phyloP scores from a whole-genome alignment of 208 protist species.

The Acanthamoeba royreba region DNA sequence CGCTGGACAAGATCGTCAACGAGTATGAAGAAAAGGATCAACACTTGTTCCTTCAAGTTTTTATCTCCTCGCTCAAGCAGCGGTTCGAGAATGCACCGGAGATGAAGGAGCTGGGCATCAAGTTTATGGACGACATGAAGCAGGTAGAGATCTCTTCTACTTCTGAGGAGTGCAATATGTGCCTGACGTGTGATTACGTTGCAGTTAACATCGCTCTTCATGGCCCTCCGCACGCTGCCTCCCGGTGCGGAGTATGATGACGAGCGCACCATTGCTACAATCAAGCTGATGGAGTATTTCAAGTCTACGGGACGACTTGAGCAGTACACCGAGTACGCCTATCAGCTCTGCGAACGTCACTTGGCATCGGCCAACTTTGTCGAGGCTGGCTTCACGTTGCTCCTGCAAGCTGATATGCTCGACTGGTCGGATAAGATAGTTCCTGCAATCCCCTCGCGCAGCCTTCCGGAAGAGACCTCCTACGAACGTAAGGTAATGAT shows the following conservation, averaged over 20 bases:
- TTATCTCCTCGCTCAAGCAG: constrained; percentile 7
- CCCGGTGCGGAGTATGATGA: constrained; percentile 55
- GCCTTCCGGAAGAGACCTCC: background rate
- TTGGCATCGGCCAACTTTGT: background rate
- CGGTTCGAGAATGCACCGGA: constrained; percentile 53
- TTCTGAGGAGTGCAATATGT: too few relatives aligned
- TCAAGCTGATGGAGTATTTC: constrained; percentile 69
- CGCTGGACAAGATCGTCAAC: background rate
- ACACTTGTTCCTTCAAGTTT: background rate
- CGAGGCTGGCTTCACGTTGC: constrained; percentile 66
- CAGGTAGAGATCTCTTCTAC: too few relatives aligned
- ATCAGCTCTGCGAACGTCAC: background rate
- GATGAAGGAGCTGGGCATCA: constrained; percentile 46
- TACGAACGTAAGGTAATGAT: constrained; percentile 51
- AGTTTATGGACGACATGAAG: constrained; percentile 48
- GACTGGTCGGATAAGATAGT: constrained; percentile 50
- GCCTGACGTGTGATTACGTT: too few relatives aligned
- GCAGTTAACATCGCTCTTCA: constrained; percentile 4
- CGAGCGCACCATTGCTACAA: constrained; percentile 59
- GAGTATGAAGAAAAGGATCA: background rate
- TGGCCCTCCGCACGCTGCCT: background rate
- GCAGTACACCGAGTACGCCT: constrained; percentile 64
- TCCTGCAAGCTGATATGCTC: constrained; percentile 60
- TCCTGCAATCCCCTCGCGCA: background rate
- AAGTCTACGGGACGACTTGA: constrained; percentile 66